phyloP scores from a whole-genome alignment of 2,329 filamentous ascomycete genomes.

The Colletotrichum coccodes region DNA sequence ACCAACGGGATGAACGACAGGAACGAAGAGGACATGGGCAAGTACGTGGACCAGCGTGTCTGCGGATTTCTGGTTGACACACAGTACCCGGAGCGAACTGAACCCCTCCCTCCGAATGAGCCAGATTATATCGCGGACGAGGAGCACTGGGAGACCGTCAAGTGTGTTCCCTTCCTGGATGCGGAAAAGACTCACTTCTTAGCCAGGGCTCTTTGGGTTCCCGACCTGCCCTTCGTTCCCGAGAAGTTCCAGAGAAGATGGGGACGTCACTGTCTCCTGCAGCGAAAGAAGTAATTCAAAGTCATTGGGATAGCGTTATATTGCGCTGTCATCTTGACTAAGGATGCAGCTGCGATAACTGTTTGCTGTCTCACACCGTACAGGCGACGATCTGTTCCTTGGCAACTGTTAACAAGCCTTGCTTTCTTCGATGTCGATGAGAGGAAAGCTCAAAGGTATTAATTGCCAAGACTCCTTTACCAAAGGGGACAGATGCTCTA shows the following conservation, averaged over 20 bases:
- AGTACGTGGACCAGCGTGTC: constrained; percentile 81
- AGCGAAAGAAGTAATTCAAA: constrained; percentile 54
- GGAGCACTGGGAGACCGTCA: constrained; percentile 80
- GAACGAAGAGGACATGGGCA: constrained; percentile 86
- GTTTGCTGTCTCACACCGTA: too few relatives aligned
- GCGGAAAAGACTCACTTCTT: constrained; percentile 77
- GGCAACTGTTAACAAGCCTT: too few relatives aligned
- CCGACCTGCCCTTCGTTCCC: constrained; percentile 76
- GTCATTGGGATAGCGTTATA: background rate
- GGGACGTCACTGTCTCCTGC: constrained; percentile 88
- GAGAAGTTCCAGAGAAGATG: constrained; percentile 78
- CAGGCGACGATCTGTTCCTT: too few relatives aligned
- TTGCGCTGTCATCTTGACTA: too few relatives aligned
- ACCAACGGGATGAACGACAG: constrained; percentile 90
- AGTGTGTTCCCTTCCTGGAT: constrained; percentile 85
- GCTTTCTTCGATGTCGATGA: too few relatives aligned
- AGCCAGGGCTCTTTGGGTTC: constrained; percentile 84
- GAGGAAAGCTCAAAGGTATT: background rate
- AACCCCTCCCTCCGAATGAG: constrained; percentile 71
- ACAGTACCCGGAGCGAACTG: constrained; percentile 71
- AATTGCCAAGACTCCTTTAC: background rate
- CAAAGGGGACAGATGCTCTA: background rate
- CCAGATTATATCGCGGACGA: constrained; percentile 82
- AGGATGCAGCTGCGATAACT: background rate
- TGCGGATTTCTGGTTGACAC: constrained; percentile 93